A percentile compares a stretch with the other conserved stretches of the same genome.
Evolutionary conservation across 2,329 filamentous ascomycete species (phyloP).

Genomic region (Mycocentrospora acerina): DNA sequence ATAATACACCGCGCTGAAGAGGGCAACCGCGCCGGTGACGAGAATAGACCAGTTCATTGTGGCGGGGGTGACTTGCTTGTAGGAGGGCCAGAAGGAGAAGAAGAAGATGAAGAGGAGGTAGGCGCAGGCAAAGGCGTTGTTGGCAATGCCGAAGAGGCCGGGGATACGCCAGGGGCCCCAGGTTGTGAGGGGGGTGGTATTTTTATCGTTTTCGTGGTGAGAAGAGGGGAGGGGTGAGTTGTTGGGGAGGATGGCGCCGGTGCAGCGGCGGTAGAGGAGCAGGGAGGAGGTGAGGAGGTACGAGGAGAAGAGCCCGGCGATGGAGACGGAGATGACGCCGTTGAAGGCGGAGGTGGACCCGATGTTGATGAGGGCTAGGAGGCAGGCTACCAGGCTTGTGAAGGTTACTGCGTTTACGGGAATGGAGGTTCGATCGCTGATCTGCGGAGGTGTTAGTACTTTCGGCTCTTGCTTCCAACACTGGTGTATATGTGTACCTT

Average conservation of each 20-base stretch:
- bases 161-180: slow-evolving; percentile 31
- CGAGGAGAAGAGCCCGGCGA: slow-evolving; percentile 28
- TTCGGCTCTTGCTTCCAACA: slow-evolving; percentile 8
- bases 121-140: slow-evolving; percentile 24
- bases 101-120: slow-evolving; percentile 30
- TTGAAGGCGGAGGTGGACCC: slow-evolving; percentile 37
- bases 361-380: slow-evolving; percentile 53
- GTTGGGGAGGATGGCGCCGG: slow-evolving; percentile 16
- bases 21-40: slow-evolving; percentile 17
- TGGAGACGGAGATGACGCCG: slow-evolving; percentile 28
- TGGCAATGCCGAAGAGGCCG: slow-evolving; percentile 16
- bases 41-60: slow-evolving; percentile 34
- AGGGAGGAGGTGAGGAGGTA: slow-evolving; percentile 26
- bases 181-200: slow-evolving; percentile 4
- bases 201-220: slow-evolving; percentile 8
- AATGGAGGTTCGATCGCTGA: slow-evolving; percentile 21
- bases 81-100: slow-evolving; percentile 31
- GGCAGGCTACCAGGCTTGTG: slow-evolving; percentile 39
- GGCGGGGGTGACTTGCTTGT: slow-evolving; percentile 13
- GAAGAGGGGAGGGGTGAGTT: slow-evolving; percentile 1
- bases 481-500: slow-evolving; percentile 10
- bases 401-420: slow-evolving; percentile 38
- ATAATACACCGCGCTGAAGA: slow-evolving; percentile 26
- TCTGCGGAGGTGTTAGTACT: slow-evolving; percentile 16
- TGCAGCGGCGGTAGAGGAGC: slow-evolving; percentile 29